Percentiles rank a stretch among this genome's conserved stretches.
Conservation (phyloP, 2,329 filamentous ascomycete genomes). For the Phyllosticta citrichinensis region DNA sequence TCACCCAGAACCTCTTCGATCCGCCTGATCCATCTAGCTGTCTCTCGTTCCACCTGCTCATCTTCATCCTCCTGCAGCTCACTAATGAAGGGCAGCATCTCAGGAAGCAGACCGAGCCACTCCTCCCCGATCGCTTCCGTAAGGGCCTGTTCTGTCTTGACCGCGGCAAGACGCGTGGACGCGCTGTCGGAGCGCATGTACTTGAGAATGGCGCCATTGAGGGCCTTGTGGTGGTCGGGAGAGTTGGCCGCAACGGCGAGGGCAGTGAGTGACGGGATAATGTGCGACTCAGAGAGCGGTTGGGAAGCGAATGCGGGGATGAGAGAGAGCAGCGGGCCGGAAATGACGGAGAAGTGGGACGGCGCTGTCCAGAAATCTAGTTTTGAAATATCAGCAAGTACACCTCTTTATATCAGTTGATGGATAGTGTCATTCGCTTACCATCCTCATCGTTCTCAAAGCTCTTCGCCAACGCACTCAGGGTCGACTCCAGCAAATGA, state of each 20-base stretch:
- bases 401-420: background rate
- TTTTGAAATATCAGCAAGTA: background rate
- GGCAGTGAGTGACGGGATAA: slow-evolving; percentile 68
- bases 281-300: slow-evolving; percentile 20
- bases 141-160: slow-evolving; percentile 70
- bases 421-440: slow-evolving; percentile 17
- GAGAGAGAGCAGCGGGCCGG: slow-evolving; percentile 59
- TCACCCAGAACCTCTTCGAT: slow-evolving; percentile 88
- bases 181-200: slow-evolving; percentile 65
- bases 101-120: slow-evolving; percentile 80
- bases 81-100: slow-evolving; percentile 94
- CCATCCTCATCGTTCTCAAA: slow-evolving; percentile 85
- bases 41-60: slow-evolving; percentile 82
- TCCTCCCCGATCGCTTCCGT: slow-evolving; percentile 80
- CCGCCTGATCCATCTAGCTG: slow-evolving; percentile 77
- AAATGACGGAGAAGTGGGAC: slow-evolving; percentile 68
- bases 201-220: slow-evolving; percentile 70
- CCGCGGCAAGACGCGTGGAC: slow-evolving; percentile 66
- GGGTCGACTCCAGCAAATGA: slow-evolving; percentile 56
- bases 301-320: slow-evolving; percentile 34
- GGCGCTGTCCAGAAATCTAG: slow-evolving; percentile 85
- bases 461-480: slow-evolving; percentile 61
- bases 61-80: slow-evolving; percentile 96
- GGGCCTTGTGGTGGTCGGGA: slow-evolving; percentile 78
- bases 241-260: slow-evolving; percentile 71